Evolutionary conservation across 2,329 filamentous ascomycete genomes (phyloP).

Genomic region (Aureobasidium mangrovei): DNA sequence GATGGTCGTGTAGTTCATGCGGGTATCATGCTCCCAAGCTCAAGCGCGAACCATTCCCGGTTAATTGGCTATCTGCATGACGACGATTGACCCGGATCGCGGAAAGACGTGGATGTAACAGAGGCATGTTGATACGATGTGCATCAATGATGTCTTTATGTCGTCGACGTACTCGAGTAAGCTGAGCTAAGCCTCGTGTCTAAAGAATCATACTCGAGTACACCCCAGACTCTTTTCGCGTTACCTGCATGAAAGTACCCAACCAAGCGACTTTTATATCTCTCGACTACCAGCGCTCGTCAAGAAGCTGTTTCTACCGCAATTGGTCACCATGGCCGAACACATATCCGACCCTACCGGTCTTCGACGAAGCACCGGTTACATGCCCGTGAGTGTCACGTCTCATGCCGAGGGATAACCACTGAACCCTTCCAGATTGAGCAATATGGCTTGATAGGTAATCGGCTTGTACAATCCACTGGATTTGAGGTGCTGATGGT

Average conservation of each 20-base stretch:
- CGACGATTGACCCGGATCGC: neutral
- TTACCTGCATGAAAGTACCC: neutral
- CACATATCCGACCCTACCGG: conserved; percentile 12
- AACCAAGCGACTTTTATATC: conserved; percentile 1
- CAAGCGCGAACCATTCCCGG: neutral
- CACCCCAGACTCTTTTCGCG: neutral
- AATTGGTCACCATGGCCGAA: neutral
- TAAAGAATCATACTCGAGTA: neutral
- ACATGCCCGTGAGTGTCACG: conserved; percentile 12
- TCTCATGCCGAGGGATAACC: neutral
- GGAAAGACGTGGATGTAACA: neutral
- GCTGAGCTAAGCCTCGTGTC: neutral
- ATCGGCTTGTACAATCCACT: neutral
- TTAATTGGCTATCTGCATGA: neutral
- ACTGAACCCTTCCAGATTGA: conserved; percentile 43
- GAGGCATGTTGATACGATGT: neutral
- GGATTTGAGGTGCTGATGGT: neutral
- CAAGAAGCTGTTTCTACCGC: neutral
- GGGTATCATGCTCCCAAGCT: no score
- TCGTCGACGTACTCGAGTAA: neutral
- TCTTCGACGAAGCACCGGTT: conserved; percentile 4
- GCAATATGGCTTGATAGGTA: conserved; percentile 68
- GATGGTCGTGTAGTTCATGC: no score
- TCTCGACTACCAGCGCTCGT: neutral
- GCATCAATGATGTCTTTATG: neutral